Percentiles rank a stretch among this genome's conserved stretches.
Conservation (phyloP, 225 moss, liverwort and hornwort genomes). For the Sphagnum tenellum region DNA sequence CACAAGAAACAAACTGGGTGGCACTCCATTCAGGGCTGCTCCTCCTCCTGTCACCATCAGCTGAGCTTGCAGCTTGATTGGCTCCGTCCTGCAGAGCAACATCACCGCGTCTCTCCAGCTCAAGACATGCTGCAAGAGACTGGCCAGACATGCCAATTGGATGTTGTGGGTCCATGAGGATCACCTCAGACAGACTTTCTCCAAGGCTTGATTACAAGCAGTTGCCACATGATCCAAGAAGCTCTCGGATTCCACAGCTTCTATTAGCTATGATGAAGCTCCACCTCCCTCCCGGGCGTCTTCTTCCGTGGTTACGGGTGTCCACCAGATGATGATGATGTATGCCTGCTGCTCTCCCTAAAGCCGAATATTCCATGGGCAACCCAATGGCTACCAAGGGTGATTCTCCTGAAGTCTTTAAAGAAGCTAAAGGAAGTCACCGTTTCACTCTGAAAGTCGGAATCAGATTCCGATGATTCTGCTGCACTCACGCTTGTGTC, state of each 20-base stretch:
- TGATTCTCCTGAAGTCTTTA: slow-evolving; percentile 33
- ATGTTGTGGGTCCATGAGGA: slow-evolving; percentile 6
- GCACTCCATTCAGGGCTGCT: too few species aligned
- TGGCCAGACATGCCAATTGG: neutral
- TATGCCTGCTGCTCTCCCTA: slow-evolving; percentile 3
- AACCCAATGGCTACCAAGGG: slow-evolving; percentile 28
- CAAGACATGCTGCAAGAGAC: slow-evolving; percentile 25
- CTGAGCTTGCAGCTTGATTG: too few species aligned
- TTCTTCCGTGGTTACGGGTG: slow-evolving; percentile 9
- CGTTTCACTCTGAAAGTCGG: slow-evolving; percentile 26
- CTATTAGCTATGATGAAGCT: slow-evolving; percentile 8
- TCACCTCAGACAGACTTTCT: slow-evolving; percentile 4
- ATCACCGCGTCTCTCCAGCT: slow-evolving; percentile 9
- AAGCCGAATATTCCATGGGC: slow-evolving; percentile 35
- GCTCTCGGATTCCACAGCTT: slow-evolving; percentile 23
- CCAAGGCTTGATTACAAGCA: neutral
- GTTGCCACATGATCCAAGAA: slow-evolving; percentile 22
- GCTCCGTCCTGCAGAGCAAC: too few species aligned
- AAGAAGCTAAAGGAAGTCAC: slow-evolving; percentile 23
- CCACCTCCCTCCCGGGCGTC: too few species aligned
- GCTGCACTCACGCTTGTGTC: slow-evolving; percentile 7
- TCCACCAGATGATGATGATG: neutral
- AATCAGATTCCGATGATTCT: slow-evolving; percentile 21
- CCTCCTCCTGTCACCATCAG: too few species aligned
- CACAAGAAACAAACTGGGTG: too few species aligned